Evolutionary conservation across 371 early-diverging fungal species (phyloP).

Genomic region (Lichtheimia hyalospora): DNA sequence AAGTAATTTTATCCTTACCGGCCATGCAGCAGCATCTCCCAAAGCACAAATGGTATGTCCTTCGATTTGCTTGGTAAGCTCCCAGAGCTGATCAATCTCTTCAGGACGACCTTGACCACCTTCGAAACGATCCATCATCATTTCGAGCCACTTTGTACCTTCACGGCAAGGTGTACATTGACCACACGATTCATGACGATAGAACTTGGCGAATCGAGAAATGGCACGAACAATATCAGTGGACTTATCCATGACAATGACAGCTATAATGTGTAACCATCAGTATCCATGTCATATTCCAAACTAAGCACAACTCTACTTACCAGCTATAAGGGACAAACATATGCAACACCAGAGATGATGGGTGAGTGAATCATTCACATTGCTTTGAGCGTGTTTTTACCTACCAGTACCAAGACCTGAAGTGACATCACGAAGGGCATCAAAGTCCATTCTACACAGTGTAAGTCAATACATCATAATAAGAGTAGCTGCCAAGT

Average conservation of each 20-base stretch:
- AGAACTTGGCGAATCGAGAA: conserved; percentile 89
- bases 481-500: not conserved
- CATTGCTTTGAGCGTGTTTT: too few species aligned
- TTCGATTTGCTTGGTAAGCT: conserved; percentile 94
- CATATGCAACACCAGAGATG: not conserved
- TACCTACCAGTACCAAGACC: conserved; percentile 69
- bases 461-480: not conserved
- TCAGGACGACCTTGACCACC: conserved; percentile 80
- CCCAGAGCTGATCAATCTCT: conserved; percentile 87
- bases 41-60: conserved; percentile 98
- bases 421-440: conserved; percentile 89
- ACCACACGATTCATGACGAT: conserved; percentile 96
- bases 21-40: conserved; percentile 99
- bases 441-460: conserved; percentile 94
- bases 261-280: conserved; percentile 45
- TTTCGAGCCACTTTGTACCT: conserved; percentile 92
- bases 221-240: conserved; percentile 91
- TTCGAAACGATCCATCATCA: conserved; percentile 96
- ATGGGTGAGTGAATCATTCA: too few species aligned
- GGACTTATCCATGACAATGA: conserved; percentile 98
- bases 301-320: too few species aligned
- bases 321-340: not conserved
- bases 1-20: conserved; percentile 40
- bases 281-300: too few species aligned
- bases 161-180: conserved; percentile 99